Conservation (phyloP, 2,329 filamentous ascomycete species). For the Talaromyces sp. region DNA sequence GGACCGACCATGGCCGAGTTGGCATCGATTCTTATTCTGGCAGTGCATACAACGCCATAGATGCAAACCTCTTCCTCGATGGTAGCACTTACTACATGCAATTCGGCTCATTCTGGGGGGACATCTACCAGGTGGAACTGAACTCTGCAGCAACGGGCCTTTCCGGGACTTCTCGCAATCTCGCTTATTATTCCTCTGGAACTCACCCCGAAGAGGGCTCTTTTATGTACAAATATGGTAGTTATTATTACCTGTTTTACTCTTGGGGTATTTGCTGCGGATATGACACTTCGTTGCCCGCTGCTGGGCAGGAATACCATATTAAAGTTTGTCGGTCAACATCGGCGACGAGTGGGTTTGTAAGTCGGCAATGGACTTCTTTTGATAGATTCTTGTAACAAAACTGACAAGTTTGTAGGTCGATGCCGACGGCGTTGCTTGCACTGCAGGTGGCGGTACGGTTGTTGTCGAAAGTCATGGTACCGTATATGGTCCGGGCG, state of each 20-base stretch:
- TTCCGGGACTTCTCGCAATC: slow-evolving; percentile 37
- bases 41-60: slow-evolving; percentile 57
- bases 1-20: slow-evolving; percentile 29
- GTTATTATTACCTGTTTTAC: slow-evolving; percentile 62
- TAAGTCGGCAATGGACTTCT: slow-evolving; percentile 19
- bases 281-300: slow-evolving; percentile 49
- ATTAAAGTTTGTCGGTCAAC: slow-evolving; percentile 60
- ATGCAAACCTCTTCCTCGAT: slow-evolving; percentile 48
- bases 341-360: slow-evolving; percentile 50
- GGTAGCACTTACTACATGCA: slow-evolving; percentile 45
- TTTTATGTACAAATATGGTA: slow-evolving; percentile 51
- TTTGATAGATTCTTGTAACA: background rate
- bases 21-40: slow-evolving; percentile 32
- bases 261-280: slow-evolving; percentile 57
- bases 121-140: slow-evolving; percentile 58
- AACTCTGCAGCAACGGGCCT: slow-evolving; percentile 25
- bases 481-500: slow-evolving; percentile 60
- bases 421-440: slow-evolving; percentile 51
- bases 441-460: slow-evolving; percentile 55
- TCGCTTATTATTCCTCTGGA: slow-evolving; percentile 51
- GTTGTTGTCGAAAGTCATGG: slow-evolving; percentile 57
- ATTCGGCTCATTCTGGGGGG: slow-evolving; percentile 66
- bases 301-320: slow-evolving; percentile 58
- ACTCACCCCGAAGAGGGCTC: slow-evolving; percentile 53
- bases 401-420: slow-evolving; percentile 21